Percentiles rank a stretch among this genome's conserved stretches.
Evolutionary conservation across 2,329 filamentous ascomycete species (phyloP).

Genomic region (Immersiporthe knoxdaviesiana): DNA sequence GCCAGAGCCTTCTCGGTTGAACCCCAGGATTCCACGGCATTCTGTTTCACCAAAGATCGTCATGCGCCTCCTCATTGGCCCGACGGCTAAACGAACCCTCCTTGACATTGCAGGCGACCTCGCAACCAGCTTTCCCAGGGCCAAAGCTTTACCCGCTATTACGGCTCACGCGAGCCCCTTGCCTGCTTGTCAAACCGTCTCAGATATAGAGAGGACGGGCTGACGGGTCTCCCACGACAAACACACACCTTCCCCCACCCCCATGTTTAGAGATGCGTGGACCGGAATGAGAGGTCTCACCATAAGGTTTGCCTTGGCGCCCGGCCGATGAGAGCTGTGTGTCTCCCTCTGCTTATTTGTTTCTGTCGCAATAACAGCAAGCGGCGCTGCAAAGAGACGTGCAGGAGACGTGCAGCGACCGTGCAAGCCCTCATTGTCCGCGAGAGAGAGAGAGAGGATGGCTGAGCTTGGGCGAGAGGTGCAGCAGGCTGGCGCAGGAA

Average conservation of each 20-base stretch:
- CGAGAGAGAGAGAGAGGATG: too few species aligned
- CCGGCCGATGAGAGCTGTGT: background rate
- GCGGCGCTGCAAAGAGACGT: background rate
- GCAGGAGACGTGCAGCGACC: background rate
- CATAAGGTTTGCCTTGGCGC: background rate
- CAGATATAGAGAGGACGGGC: conserved; percentile 20
- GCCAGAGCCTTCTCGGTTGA: background rate
- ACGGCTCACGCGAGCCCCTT: conserved; percentile 2
- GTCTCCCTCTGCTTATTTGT: too few species aligned
- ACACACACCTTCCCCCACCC: too few species aligned
- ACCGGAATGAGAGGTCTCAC: background rate
- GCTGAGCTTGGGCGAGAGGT: conserved; percentile 20
- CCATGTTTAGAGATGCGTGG: background rate
- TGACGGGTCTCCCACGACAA: conserved; percentile 1
- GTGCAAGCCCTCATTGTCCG: background rate
- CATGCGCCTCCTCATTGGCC: conserved; percentile 21
- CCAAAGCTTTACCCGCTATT: conserved; percentile 16
- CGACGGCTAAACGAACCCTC: conserved; percentile 19
- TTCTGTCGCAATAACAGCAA: conserved; percentile 9
- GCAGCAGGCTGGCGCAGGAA: conserved; percentile 25
- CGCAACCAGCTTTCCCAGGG: conserved; percentile 19
- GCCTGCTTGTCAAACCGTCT: conserved; percentile 24
- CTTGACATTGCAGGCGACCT: conserved; percentile 23
- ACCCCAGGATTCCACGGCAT: conserved; percentile 21
- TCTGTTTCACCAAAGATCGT: conserved; percentile 27